A percentile compares a stretch with the other conserved stretches of the same genome.
phyloP scores from a whole-genome alignment of 169 alveolate species.

The Plasmodium coatneyi region DNA sequence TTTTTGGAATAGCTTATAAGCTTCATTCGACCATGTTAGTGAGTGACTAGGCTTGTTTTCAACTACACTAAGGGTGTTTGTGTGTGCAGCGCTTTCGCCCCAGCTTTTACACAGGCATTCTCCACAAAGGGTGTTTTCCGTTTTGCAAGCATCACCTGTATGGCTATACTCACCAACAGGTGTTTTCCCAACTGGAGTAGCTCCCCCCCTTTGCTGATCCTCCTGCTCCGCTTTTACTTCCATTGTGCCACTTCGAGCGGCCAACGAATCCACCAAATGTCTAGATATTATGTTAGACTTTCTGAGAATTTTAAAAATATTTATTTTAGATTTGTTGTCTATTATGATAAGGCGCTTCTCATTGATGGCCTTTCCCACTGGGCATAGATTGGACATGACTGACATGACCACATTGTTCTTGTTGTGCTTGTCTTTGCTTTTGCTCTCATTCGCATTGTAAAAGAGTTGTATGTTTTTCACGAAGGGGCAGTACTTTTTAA shows the following conservation, averaged over 20 bases:
- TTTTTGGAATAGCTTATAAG: slow-evolving; percentile 20
- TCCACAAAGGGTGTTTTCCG: background rate
- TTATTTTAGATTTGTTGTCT: slow-evolving; percentile 66
- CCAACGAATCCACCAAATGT: background rate
- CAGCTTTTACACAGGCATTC: background rate
- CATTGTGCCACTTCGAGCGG: background rate
- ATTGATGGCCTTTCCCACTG: slow-evolving; percentile 72
- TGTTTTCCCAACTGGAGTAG: background rate
- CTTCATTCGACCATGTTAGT: background rate
- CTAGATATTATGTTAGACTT: slow-evolving; percentile 8
- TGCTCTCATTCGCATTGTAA: slow-evolving; percentile 28
- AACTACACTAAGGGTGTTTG: background rate
- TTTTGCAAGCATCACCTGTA: background rate
- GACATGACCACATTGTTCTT: slow-evolving; percentile 70
- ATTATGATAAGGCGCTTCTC: slow-evolving; percentile 67
- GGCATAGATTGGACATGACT: slow-evolving; percentile 70
- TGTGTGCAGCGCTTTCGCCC: background rate
- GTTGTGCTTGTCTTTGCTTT: slow-evolving; percentile 54
- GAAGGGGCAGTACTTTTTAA: slow-evolving; percentile 71
- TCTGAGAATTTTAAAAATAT: slow-evolving; percentile 52
- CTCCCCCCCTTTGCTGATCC: background rate
- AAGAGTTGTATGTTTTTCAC: slow-evolving; percentile 39
- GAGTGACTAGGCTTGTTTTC: background rate
- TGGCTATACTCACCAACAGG: background rate
- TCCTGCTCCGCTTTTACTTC: background rate